phyloP scores from a whole-genome alignment of 2,329 filamentous ascomycete genomes.

The Ceratocystis albifundus region DNA sequence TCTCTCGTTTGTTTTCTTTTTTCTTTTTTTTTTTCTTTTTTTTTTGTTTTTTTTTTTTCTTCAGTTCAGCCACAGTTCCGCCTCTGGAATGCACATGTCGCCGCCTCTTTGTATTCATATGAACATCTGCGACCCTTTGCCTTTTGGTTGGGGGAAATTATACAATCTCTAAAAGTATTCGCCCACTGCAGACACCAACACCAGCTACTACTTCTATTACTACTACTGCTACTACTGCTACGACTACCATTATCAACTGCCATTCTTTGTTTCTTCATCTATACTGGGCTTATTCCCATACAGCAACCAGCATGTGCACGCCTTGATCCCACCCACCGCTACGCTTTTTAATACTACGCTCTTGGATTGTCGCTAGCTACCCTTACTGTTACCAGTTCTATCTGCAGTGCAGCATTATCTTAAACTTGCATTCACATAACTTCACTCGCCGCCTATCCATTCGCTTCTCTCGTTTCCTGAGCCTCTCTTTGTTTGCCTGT shows the following conservation, averaged over 20 bases:
- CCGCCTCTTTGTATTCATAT: constrained; percentile 20
- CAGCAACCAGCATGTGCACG: constrained; percentile 5
- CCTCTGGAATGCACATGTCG: constrained; percentile 19
- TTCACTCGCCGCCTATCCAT: background rate
- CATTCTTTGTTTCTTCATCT: background rate
- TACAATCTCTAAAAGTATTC: background rate
- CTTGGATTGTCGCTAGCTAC: background rate
- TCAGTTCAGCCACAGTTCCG: constrained; percentile 13
- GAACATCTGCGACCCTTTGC: constrained; percentile 1
- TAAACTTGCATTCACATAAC: constrained; percentile 18
- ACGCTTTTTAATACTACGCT: background rate
- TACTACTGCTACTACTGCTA: background rate
- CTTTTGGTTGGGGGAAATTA: constrained; percentile 3
- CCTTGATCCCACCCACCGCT: constrained; percentile 5
- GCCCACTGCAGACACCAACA: background rate
- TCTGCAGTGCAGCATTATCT: constrained; percentile 16
- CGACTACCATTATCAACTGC: background rate
- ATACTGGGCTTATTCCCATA: background rate
- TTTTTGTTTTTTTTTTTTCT: background rate
- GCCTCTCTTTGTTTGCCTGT: background rate
- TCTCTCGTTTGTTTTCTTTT: background rate
- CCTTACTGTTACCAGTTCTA: constrained; percentile 1
- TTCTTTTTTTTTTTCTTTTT: constrained; percentile 5
- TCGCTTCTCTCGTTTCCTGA: background rate
- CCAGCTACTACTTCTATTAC: background rate